Evolutionary conservation across 129 eudicot genomes (phyloP), one percentile per base, ranked within the genome.

Genomic region (Chrysanthemum seticuspe): DNA sequence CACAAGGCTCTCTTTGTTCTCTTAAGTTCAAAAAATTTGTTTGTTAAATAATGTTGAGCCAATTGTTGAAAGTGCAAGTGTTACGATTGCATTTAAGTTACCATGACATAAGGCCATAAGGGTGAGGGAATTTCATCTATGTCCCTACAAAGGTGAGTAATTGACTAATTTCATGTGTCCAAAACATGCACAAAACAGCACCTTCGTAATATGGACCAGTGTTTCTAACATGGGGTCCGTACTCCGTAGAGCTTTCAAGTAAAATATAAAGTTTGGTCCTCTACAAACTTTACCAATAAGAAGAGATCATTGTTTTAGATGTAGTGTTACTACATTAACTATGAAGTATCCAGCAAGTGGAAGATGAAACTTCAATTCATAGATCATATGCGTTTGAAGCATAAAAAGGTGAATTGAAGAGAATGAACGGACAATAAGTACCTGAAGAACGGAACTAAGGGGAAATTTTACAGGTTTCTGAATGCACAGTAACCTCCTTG

Each of bases 401-500:
- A 25, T 48, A 25, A 40, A 6, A 29, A 36, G 25, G 25, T 69
- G 59, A 60, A 68, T 27, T 49, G 58, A 31, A 14, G 10, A 15
- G 31, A 12, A 45, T 47, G 65, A 64, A 79, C 64, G 80, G 55
- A 84, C 76, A 84, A 55, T 81, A 57, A 78, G 13, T 76, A 76
- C 77, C 83, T 79, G 90, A 74, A 71, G 74, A 60, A 67, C 15
- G 4, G 69, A 78, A 80, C 5, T 57, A 81, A 67, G 59, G 52
- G 72, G 77, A 76, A 64, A 36, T 75, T 75, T 58, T 79, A 76
- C 52, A 68, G 21, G 72, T 62, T 77, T 79, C 86, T 81, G 68
- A 61, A 45, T 76, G 73, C 62, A 83, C 34, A 75, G 74, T 59
- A 60, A 76, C 78, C 65, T 77, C 89, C 81, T 77, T 82, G 79